Evolutionary conservation across 768 basidiomycete species (phyloP).

Genomic region (Russula virescens): DNA sequence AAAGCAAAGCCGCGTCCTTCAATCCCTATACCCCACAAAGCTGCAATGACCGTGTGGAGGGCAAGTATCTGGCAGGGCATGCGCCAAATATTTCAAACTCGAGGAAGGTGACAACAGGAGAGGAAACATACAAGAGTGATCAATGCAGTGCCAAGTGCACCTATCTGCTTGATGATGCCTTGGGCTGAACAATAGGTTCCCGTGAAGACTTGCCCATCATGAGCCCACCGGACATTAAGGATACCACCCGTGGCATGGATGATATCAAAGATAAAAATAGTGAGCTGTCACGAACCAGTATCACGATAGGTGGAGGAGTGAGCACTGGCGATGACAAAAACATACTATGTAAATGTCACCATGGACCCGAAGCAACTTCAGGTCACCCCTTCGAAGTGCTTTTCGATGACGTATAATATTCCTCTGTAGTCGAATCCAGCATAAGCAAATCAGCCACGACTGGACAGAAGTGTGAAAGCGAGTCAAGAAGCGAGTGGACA

Average conservation of each 20-base stretch:
- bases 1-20: too few species aligned
- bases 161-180: slow-evolving; percentile 37
- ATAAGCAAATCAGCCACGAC: too few species aligned
- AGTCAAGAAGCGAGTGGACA: too few species aligned
- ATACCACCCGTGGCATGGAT: slow-evolving; percentile 37
- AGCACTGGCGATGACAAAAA: too few species aligned
- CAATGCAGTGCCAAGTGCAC: slow-evolving; percentile 40
- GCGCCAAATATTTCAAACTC: slow-evolving; percentile 23
- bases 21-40: slow-evolving; percentile 34
- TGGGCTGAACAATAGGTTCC: slow-evolving; percentile 36
- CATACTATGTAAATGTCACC: too few species aligned
- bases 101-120: not conserved
- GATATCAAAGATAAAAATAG: slow-evolving; percentile 31
- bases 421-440: too few species aligned
- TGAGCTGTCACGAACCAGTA: slow-evolving; percentile 24
- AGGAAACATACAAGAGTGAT: slow-evolving; percentile 39
- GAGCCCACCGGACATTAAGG: slow-evolving; percentile 36
- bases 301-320: too few species aligned
- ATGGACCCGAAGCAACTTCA: too few species aligned
- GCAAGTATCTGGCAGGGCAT: slow-evolving; percentile 28
- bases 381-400: too few species aligned
- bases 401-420: too few species aligned
- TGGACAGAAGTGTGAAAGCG: too few species aligned
- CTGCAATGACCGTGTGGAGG: slow-evolving; percentile 36
- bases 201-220: slow-evolving; percentile 31